Conservation (phyloP, 192 early-diverging fungal genomes). For the Backusella morwellensis region DNA sequence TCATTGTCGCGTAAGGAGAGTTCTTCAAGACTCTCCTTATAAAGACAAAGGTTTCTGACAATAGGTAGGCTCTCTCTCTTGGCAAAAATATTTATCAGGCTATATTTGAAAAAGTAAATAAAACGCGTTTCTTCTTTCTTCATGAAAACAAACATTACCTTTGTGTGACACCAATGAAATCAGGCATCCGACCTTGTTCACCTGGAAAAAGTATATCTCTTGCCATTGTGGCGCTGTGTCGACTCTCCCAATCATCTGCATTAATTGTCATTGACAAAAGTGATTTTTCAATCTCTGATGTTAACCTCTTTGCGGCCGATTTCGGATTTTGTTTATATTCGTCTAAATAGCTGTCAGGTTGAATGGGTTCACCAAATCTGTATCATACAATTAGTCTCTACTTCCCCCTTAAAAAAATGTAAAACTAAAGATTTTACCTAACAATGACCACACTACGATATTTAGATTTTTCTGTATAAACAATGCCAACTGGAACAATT, state of each 20-base stretch:
- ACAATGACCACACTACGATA: conserved; percentile 43
- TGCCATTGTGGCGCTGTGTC: conserved; percentile 35
- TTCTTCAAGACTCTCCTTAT: conserved; percentile 8
- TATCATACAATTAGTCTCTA: not conserved
- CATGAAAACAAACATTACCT: conserved; percentile 27
- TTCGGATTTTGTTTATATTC: conserved; percentile 33
- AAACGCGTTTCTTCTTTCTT: not conserved
- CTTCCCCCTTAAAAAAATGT: not conserved
- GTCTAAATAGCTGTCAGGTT: conserved; percentile 31
- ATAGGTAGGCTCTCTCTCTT: conserved; percentile 2
- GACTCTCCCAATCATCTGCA: conserved; percentile 43
- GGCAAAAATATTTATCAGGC: conserved; percentile 25
- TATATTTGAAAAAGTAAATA: conserved; percentile 4
- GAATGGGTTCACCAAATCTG: conserved; percentile 43
- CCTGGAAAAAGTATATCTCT: conserved; percentile 38
- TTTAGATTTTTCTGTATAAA: conserved; percentile 46
- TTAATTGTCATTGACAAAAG: conserved; percentile 43
- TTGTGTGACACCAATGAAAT: conserved; percentile 45
- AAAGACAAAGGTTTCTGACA: conserved; percentile 15
- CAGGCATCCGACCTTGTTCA: conserved; percentile 21
- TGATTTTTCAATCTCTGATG: conserved; percentile 35
- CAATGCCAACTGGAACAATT: conserved; percentile 43
- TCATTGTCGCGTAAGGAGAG: conserved; percentile 19
- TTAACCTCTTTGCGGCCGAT: conserved; percentile 37
- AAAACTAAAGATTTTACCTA: conserved; percentile 23